A percentile compares a stretch with the other conserved stretches of the same genome.
Conservation (phyloP, 2,329 filamentous ascomycete species). For the Pseudogymnoascus sp. region DNA sequence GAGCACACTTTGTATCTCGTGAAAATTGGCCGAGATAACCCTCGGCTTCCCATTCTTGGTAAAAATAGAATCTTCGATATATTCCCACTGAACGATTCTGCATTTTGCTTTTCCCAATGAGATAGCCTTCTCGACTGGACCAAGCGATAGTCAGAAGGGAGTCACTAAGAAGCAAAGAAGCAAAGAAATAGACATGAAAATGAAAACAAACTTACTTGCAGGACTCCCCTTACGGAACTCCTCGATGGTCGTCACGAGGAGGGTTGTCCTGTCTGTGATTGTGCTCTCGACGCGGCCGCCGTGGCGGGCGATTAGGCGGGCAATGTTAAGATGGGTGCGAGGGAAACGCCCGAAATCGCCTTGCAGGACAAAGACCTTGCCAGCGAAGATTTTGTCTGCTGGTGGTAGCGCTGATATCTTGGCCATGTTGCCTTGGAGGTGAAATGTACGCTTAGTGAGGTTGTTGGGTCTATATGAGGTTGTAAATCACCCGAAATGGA, state of each 20-base stretch:
- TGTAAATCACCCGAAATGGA: background rate
- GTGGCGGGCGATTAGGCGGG: constrained; percentile 55
- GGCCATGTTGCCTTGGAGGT: constrained; percentile 10
- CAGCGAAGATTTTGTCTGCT: constrained; percentile 38
- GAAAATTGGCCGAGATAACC: constrained; percentile 11
- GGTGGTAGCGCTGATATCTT: constrained; percentile 13
- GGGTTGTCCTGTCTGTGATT: constrained; percentile 53
- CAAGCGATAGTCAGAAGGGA: background rate
- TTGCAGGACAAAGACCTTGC: constrained; percentile 45
- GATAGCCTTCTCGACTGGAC: background rate
- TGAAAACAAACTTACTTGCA: constrained; percentile 17
- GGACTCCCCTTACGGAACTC: constrained; percentile 41
- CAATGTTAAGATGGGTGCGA: constrained; percentile 47
- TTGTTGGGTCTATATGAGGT: background rate
- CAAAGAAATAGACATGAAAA: background rate
- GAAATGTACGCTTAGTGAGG: background rate
- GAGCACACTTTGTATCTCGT: constrained; percentile 19
- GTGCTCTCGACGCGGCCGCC: constrained; percentile 49
- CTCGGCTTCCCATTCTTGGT: constrained; percentile 24
- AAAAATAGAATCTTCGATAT: background rate
- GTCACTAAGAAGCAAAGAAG: background rate
- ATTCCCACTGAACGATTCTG: constrained; percentile 5
- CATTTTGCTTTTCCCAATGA: background rate
- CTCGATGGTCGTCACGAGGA: constrained; percentile 59
- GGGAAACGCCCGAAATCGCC: constrained; percentile 43